phyloP scores from a whole-genome alignment of 108 stramenopile genomes.

The Pseudonitzschia delicatissima region DNA sequence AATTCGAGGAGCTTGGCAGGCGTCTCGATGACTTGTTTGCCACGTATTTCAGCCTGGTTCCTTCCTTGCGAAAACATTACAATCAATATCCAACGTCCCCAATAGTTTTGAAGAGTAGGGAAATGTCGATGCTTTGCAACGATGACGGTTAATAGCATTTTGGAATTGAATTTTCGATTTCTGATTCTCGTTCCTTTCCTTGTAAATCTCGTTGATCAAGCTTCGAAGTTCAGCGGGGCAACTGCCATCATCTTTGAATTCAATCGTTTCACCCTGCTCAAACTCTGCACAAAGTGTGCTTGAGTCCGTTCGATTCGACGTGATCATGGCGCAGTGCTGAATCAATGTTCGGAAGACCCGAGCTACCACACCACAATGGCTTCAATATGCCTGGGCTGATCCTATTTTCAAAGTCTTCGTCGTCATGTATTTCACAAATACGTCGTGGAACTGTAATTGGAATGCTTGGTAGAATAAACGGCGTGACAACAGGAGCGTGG shows the following conservation, averaged over 20 bases:
- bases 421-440: conserved; percentile 16
- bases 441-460: conserved; percentile 22
- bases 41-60: conserved; percentile 36
- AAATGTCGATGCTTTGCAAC: conserved; percentile 56
- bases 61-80: conserved; percentile 27
- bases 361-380: conserved; percentile 63
- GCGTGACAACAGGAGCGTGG: conserved; percentile 90
- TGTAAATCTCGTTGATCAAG: conserved; percentile 37
- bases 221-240: conserved; percentile 37
- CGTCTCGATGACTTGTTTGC: conserved; percentile 43
- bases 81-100: conserved; percentile 38
- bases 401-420: conserved; percentile 31
- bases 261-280: background rate
- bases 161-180: conserved; percentile 38
- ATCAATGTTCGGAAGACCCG: conserved; percentile 46
- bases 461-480: conserved; percentile 80
- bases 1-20: conserved; percentile 61
- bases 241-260: conserved; percentile 4
- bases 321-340: conserved; percentile 40
- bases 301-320: conserved; percentile 39
- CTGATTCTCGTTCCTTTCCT: conserved; percentile 23
- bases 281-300: background rate
- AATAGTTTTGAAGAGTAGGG: conserved; percentile 41
- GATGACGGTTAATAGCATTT: conserved; percentile 38
- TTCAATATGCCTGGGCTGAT: conserved; percentile 38